Evolutionary conservation across 768 basidiomycete species (phyloP).

Genomic region (Pisolithus orientalis): DNA sequence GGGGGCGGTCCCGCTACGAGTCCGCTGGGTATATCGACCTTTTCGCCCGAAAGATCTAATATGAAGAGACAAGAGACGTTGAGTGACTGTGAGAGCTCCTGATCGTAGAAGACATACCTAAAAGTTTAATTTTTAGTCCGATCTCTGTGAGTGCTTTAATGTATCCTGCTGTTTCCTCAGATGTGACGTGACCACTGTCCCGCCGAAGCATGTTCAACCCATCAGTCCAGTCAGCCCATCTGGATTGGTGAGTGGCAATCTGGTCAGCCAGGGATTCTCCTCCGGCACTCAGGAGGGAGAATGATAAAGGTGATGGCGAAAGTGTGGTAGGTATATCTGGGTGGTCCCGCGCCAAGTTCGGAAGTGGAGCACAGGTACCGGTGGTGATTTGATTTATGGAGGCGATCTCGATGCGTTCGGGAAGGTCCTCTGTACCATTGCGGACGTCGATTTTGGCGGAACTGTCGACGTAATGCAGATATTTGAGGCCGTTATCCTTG

Average conservation of each 20-base stretch:
- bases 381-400: constrained; percentile 76
- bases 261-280: constrained; percentile 73
- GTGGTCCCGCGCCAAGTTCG: constrained; percentile 56
- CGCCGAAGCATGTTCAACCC: constrained; percentile 82
- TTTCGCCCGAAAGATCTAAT: constrained; percentile 84
- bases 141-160: constrained; percentile 86
- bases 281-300: constrained; percentile 64
- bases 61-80: neutral
- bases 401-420: constrained; percentile 79
- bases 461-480: constrained; percentile 83
- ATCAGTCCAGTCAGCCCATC: constrained; percentile 94
- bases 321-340: constrained; percentile 52
- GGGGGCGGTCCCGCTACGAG: constrained; percentile 76
- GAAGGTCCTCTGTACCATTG: constrained; percentile 78
- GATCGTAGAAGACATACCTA: constrained; percentile 46
- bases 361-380: constrained; percentile 64
- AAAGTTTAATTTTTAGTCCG: constrained; percentile 83
- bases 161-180: constrained; percentile 80
- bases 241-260: constrained; percentile 68
- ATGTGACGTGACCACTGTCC: constrained; percentile 77
- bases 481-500: constrained; percentile 75
- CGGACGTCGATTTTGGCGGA: constrained; percentile 73
- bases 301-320: constrained; percentile 64
- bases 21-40: constrained; percentile 82
- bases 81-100: neutral